Base-by-base conservation (phyloP, 495 filamentous ascomycete genomes). In the Podospora didyma region DNA sequence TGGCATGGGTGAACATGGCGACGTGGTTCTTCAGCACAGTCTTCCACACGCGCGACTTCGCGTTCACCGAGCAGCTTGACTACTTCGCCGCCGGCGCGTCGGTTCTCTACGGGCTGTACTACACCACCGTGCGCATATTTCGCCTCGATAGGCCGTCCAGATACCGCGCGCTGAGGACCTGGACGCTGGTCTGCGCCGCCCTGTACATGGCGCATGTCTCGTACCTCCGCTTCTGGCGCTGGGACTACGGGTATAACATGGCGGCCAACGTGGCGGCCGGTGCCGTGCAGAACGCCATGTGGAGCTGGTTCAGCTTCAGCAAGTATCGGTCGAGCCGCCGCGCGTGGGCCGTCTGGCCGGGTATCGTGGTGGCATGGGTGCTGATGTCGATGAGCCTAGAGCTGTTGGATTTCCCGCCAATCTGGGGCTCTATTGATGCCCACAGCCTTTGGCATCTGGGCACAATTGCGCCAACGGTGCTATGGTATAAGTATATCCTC, bases 231-330 rank as follows among this genome's bases (percentile, higher is more conserved):
- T 82, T 90, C 58, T 87, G 89, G 81, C 77, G 77, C 24, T 98
- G 94, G 90, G 88, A 97, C 67, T 98, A 98, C 66, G 86, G 85
- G 2, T 98, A 98, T 74, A 98, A 98, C 63, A 98, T 97, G 92
- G 82, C 85, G 2, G 95, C 92, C 17, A 97, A 97, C 63, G 22
- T 98, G 23, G 85, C 82, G 12, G 80, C 89, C 22, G 94, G 94
- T 0, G 77, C 89, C 47, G 68, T 95, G 24, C 86, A 89, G 67
- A 96, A 97, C 59, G 44, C 85, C 5, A 66, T 98, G 53, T 98
- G 94, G 94, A 89, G 81, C 14, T 84, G 79, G 60, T 97, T 95
- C 71, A 92, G 89, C 62, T 84, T 88, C 56, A 71, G 69, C 63
- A 82, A 86, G 49, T 97, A 94, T 72, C 75, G 78, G 63, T 84